A percentile compares a stretch with the other conserved stretches of the same genome.
These are phyloP conservation scores for Botrytis fragariae DNA, from an alignment of 2,329 filamentous ascomycete genomes.

Conservation along the genomic window DNA sequence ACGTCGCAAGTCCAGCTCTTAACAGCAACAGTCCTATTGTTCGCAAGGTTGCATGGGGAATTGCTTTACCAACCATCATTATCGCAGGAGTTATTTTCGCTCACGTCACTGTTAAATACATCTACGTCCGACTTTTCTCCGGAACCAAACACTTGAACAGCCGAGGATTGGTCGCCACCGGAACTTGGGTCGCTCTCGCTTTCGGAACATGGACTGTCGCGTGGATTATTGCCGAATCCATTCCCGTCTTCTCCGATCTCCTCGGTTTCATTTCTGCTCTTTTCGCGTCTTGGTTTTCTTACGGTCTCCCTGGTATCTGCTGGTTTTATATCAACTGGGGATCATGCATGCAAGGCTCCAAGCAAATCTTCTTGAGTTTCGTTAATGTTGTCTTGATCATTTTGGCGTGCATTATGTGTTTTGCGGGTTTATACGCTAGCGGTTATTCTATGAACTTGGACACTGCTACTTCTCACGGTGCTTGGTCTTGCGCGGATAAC, in stretches of 20 bases:
- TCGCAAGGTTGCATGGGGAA: constrained; percentile 63
- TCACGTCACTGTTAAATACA: constrained; percentile 63
- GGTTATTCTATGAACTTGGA: constrained; percentile 16
- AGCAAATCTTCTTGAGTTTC: constrained; percentile 21
- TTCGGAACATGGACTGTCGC: constrained; percentile 56
- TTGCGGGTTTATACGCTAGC: constrained; percentile 24
- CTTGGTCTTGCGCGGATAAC: constrained; percentile 20
- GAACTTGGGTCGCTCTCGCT: constrained; percentile 58
- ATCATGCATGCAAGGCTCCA: constrained; percentile 33
- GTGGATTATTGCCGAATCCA: constrained; percentile 65
- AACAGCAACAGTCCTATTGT: constrained; percentile 53
- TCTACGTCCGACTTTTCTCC: constrained; percentile 61
- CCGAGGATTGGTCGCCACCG: constrained; percentile 51
- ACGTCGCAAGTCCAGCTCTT: constrained; percentile 64
- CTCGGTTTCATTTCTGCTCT: constrained; percentile 59
- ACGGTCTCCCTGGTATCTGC: constrained; percentile 47
- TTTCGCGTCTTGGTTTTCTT: constrained; percentile 56
- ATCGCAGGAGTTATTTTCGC: constrained; percentile 70
- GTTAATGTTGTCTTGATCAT: constrained; percentile 22
- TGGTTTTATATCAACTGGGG: constrained; percentile 50
- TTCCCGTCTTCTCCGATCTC: constrained; percentile 66
- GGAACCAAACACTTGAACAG: constrained; percentile 44
- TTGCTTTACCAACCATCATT: constrained; percentile 68
- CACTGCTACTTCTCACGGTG: background rate
- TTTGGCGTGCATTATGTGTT: constrained; percentile 23